These are phyloP conservation scores for Cyclanthera cordifolia DNA, from an alignment of 306 rosid species.

Conservation along the genomic window DNA sequence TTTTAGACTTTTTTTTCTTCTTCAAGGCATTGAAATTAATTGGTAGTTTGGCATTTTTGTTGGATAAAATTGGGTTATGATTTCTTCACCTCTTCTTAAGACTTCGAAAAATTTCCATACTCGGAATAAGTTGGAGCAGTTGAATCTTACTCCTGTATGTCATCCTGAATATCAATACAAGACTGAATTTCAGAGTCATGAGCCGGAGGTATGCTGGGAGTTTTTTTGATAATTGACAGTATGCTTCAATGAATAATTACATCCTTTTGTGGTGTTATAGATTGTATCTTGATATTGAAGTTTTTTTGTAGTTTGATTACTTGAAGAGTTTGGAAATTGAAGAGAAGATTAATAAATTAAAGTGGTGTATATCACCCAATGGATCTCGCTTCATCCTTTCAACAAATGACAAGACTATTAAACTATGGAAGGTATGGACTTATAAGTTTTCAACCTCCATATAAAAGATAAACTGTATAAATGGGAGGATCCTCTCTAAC, in stretches of 20 bases:
- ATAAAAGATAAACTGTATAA: neutral
- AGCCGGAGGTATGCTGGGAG: conserved; percentile 42
- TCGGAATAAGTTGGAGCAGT: conserved; percentile 37
- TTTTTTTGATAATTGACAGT: neutral
- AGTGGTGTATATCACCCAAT: conserved; percentile 47
- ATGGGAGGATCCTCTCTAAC: neutral
- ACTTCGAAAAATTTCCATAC: conserved; percentile 17
- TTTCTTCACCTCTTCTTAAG: conserved; percentile 27
- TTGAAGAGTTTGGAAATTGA: conserved; percentile 47
- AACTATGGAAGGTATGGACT: conserved; percentile 46
- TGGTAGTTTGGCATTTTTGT: conserved; percentile 23
- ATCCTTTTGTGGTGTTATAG: neutral
- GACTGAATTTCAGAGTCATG: conserved; percentile 61
- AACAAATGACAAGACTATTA: conserved; percentile 56
- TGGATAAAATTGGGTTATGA: conserved; percentile 21
- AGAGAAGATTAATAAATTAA: conserved; percentile 48
- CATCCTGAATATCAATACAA: conserved; percentile 37
- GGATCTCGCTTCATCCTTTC: conserved; percentile 44
- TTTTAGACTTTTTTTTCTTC: conserved; percentile 12
- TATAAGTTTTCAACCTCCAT: neutral
- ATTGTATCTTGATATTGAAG: neutral
- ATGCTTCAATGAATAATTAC: neutral
- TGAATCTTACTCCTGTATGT: conserved; percentile 25
- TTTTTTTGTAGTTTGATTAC: conserved; percentile 38
- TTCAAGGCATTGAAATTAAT: conserved; percentile 21